Conservation (phyloP, 140 eudicot species). For the Cichorium intybus region DNA sequence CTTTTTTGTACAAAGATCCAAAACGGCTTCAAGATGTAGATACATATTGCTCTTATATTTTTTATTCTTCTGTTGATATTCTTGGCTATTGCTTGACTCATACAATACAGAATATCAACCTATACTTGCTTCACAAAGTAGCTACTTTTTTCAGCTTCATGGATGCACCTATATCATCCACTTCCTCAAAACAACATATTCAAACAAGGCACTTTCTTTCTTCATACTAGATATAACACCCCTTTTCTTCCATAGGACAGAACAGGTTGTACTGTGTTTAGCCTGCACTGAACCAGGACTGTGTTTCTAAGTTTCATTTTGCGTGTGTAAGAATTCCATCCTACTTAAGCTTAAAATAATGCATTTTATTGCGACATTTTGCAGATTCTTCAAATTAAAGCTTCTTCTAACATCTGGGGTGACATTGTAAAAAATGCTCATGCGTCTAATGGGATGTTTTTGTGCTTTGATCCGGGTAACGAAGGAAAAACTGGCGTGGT, state of each 20-base stretch:
- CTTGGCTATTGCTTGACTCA: too few relatives aligned
- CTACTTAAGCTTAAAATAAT: neutral
- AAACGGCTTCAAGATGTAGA: constrained; percentile 45
- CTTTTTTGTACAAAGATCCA: constrained; percentile 30
- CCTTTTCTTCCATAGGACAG: neutral
- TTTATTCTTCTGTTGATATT: neutral
- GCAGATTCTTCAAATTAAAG: constrained; percentile 34
- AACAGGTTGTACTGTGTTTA: too few relatives aligned
- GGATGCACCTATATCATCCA: neutral
- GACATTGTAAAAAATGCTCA: constrained; percentile 37
- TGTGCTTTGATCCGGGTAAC: constrained; percentile 31
- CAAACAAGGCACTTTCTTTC: neutral
- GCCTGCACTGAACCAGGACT: too few relatives aligned
- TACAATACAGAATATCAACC: too few relatives aligned
- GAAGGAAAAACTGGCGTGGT: constrained; percentile 30
- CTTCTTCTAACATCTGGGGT: constrained; percentile 31
- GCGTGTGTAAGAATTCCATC: neutral
- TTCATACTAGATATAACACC: neutral
- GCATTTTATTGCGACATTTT: neutral
- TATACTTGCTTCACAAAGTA: too few relatives aligned
- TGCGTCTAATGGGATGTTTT: constrained; percentile 34
- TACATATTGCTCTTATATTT: neutral
- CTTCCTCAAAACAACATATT: neutral
- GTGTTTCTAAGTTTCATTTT: neutral
- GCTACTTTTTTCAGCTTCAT: neutral